phyloP scores from a whole-genome alignment of 495 filamentous ascomycete genomes.

The Penicillium goetzii region DNA sequence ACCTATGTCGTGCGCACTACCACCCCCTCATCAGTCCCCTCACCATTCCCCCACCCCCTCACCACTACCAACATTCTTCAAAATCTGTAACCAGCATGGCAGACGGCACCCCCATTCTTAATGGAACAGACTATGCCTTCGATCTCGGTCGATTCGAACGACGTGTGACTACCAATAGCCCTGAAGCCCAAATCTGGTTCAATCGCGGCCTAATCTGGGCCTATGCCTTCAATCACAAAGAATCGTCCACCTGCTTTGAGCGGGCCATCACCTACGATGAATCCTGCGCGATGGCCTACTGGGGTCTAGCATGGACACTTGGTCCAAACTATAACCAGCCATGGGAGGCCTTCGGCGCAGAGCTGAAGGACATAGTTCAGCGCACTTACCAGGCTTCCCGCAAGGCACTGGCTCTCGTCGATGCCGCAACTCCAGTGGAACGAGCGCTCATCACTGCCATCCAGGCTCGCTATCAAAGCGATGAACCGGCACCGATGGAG shows the following conservation, averaged over 20 bases:
- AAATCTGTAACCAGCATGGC: slow-evolving; percentile 10
- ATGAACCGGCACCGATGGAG: slow-evolving; percentile 32
- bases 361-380: slow-evolving; percentile 46
- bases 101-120: neutral
- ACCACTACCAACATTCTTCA: neutral
- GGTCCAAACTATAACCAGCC: slow-evolving; percentile 77
- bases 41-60: slow-evolving; percentile 7
- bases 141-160: slow-evolving; percentile 28
- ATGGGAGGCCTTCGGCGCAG: slow-evolving; percentile 63
- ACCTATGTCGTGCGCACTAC: neutral
- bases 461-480: slow-evolving; percentile 54
- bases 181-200: slow-evolving; percentile 42
- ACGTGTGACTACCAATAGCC: slow-evolving; percentile 26
- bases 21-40: neutral
- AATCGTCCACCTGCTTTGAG: slow-evolving; percentile 57
- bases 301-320: slow-evolving; percentile 65
- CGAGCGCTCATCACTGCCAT: slow-evolving; percentile 60
- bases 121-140: slow-evolving; percentile 23
- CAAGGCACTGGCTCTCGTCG: slow-evolving; percentile 41
- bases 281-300: slow-evolving; percentile 63
- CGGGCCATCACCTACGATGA: slow-evolving; percentile 57
- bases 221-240: slow-evolving; percentile 44
- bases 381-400: slow-evolving; percentile 46
- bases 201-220: slow-evolving; percentile 41
- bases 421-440: slow-evolving; percentile 47